Evolutionary conservation across 2,329 filamentous ascomycete genomes (phyloP).

Genomic region (Calonectria crousiana): DNA sequence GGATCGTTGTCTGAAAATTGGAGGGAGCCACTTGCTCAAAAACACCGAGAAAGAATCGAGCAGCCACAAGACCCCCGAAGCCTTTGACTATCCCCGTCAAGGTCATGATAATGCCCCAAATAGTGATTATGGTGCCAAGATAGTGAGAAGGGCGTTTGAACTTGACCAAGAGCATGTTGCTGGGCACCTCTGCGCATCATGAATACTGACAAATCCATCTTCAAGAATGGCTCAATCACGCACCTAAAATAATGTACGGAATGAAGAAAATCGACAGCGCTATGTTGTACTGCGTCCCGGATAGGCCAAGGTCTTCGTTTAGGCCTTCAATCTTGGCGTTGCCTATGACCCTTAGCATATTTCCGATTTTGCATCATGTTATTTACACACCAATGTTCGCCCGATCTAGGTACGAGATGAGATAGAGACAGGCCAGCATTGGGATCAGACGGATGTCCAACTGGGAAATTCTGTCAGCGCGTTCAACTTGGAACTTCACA

Average conservation of each 20-base stretch:
- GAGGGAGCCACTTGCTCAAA: background rate
- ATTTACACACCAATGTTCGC: background rate
- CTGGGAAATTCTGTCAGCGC: background rate
- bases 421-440: background rate
- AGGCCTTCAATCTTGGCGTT: slow-evolving; percentile 2
- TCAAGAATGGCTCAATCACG: background rate
- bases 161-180: background rate
- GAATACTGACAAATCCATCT: background rate
- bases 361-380: too few relatives aligned
- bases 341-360: background rate
- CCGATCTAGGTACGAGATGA: background rate
- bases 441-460: background rate
- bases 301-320: background rate
- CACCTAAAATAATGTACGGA: background rate
- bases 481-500: background rate
- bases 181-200: background rate
- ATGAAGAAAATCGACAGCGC: background rate
- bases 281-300: background rate
- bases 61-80: slow-evolving; percentile 56
- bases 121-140: slow-evolving; percentile 60
- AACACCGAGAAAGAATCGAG: background rate
- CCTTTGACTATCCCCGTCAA: slow-evolving; percentile 63
- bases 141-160: slow-evolving; percentile 57
- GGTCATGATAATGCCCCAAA: slow-evolving; percentile 62
- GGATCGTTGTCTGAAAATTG: too few relatives aligned